Evolutionary conservation across 2,329 filamentous ascomycete genomes (phyloP), one percentile per base, ranked within the genome.

Genomic region (Myriosclerotinia curreyana): DNA sequence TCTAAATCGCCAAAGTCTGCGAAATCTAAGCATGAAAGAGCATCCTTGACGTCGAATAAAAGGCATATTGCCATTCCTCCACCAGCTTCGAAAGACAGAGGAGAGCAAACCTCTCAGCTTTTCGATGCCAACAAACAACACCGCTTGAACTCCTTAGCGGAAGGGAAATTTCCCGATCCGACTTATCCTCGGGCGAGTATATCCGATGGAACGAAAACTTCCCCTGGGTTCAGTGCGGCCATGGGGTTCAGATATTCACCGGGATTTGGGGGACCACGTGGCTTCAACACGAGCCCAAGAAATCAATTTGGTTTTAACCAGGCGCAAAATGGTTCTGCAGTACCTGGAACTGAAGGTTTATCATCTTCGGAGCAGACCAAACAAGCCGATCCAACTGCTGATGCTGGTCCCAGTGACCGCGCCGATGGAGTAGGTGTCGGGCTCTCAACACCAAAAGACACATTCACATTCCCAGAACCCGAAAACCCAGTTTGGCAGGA

Each of bases 181-280:
- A 62, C 60, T 54, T 62, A 54, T 53, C 60, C 60, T 36, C 48
- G 60, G 25, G 34, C 60, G 20, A 62, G 48, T 25, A 53, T 52
- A 34, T 64, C 62, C n/a, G 17, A 4, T 48, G 31, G 25, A 11
- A 51, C 55, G 4, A 48, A 53, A 5, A 11, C 40, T 28, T 64
- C 62, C 3, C 55, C 48, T 22, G 36, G 55, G n/a, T 60, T 64
- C 40, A 60, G 9, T 53, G 38, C 58, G 9, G 53, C 61, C 1
- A 40, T 59, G 61, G 53, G 61, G 6, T 63, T 50, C 15, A 63
- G 20, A 50, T 63, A 59, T 20, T 63, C 61, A 31, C 61, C 61
- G 20, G 61, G 61, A 9, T 63, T 63, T 36, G 61, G 61, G 15
- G 61, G 61, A 28, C 34, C 53, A 22, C 36, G 20, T 11, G 61